Conservation (phyloP, 2,329 filamentous ascomycete species). For the Cytospora leucostoma region DNA sequence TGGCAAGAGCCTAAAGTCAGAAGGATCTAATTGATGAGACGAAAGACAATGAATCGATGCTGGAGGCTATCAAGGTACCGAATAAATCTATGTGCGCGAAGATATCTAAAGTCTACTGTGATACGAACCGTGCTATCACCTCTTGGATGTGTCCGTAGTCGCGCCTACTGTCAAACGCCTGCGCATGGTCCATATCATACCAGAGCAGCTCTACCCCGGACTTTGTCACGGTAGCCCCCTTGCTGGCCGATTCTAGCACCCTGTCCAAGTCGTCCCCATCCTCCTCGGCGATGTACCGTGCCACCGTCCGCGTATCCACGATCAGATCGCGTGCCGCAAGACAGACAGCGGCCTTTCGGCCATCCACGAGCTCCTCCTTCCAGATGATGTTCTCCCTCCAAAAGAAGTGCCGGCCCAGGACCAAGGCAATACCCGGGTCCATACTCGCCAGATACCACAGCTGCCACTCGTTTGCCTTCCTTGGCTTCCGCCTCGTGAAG, state of each 20-base stretch:
- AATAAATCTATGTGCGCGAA: neutral
- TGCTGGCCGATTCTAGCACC: conserved; percentile 34
- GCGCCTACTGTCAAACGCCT: conserved; percentile 51
- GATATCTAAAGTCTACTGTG: neutral
- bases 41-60: neutral
- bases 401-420: conserved; percentile 63
- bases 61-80: neutral
- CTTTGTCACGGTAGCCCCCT: conserved; percentile 32
- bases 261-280: conserved; percentile 24
- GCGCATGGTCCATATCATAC: conserved; percentile 66
- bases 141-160: conserved; percentile 19
- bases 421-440: conserved; percentile 67
- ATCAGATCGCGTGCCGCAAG: conserved; percentile 65
- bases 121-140: conserved; percentile 18
- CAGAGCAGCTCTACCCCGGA: conserved; percentile 59
- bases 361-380: conserved; percentile 60
- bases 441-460: conserved; percentile 71
- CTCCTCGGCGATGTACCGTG: conserved; percentile 53
- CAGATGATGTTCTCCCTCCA: conserved; percentile 72
- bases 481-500: conserved; percentile 59
- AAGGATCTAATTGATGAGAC: no score
- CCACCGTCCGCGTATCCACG: conserved; percentile 60
- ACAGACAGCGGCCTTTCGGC: conserved; percentile 53
- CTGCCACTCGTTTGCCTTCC: conserved; percentile 66
- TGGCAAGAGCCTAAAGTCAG: no score